Percentiles rank a stretch among this genome's conserved stretches.
phyloP scores from a whole-genome alignment of 345 rosid genomes.

The Sisymbrium altissimum region DNA sequence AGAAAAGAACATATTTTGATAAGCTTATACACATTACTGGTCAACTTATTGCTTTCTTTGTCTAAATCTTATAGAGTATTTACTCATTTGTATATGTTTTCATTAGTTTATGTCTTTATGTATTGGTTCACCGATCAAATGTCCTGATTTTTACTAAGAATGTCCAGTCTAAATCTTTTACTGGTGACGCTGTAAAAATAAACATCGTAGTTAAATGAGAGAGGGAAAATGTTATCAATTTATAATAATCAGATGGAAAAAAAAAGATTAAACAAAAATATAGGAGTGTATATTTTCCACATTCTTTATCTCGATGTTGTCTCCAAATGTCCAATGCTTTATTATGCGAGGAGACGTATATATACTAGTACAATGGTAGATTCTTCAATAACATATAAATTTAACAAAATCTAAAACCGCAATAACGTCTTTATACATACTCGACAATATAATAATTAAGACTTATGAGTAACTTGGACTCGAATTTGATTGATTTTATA shows the following conservation, averaged over 20 bases:
- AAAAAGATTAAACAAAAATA: background rate
- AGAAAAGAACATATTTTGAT: background rate
- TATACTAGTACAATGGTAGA: slow-evolving; percentile 7
- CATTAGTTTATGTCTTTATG: background rate
- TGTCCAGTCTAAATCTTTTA: background rate
- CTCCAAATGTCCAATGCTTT: slow-evolving; percentile 18
- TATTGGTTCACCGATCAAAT: background rate
- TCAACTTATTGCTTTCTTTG: background rate
- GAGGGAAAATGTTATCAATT: background rate
- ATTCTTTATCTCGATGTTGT: slow-evolving; percentile 26
- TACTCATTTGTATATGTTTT: background rate
- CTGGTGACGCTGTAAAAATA: background rate
- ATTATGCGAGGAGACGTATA: background rate
- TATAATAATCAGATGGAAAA: background rate
- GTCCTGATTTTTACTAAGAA: background rate
- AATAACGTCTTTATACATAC: slow-evolving; percentile 16
- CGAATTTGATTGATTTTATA: background rate
- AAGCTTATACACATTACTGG: background rate
- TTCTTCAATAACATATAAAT: background rate
- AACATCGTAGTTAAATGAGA: background rate
- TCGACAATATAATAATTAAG: slow-evolving; percentile 11
- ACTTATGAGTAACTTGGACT: slow-evolving; percentile 13
- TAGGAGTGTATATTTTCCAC: background rate
- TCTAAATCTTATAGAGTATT: background rate
- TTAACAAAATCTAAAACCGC: slow-evolving; percentile 23